Evolutionary conservation across 75 land plant genomes (phyloP).

Genomic region (Cryptomeria japonica): DNA sequence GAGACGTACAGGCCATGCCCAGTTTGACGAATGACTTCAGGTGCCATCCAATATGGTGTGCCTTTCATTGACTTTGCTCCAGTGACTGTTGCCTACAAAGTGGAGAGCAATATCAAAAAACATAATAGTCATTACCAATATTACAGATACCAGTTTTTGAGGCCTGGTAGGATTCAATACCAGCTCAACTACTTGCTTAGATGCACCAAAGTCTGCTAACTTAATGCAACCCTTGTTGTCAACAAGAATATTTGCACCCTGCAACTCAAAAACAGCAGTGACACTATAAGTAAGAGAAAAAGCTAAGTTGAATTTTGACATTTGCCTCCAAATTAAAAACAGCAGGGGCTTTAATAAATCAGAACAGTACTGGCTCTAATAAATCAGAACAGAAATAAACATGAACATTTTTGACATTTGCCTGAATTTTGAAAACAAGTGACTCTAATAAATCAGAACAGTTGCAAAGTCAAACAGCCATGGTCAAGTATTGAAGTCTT

Average conservation of each 20-base stretch:
- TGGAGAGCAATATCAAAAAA: background rate
- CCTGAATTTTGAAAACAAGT: background rate
- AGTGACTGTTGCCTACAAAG: slow-evolving; percentile 76
- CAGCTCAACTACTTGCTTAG: slow-evolving; percentile 94
- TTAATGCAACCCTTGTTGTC: slow-evolving; percentile 97
- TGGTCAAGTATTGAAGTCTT: background rate
- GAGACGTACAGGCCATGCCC: slow-evolving; percentile 87
- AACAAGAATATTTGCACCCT: slow-evolving; percentile 98
- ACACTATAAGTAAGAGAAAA: background rate
- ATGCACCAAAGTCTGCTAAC: slow-evolving; percentile 99
- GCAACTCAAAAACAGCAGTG: slow-evolving; percentile 15
- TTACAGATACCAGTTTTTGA: background rate
- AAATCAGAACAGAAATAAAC: background rate
- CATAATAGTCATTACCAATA: background rate
- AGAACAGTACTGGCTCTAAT: background rate
- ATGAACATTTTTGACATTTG: background rate
- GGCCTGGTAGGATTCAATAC: slow-evolving; percentile 27
- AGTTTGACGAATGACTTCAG: slow-evolving; percentile 91
- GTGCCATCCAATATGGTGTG: slow-evolving; percentile 99
- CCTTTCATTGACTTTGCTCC: slow-evolving; percentile 99
- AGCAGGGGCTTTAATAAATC: background rate
- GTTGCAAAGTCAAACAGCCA: background rate
- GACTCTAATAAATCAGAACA: background rate
- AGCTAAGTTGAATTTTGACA: background rate
- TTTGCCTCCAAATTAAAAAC: background rate